phyloP scores from a whole-genome alignment of 257 asterid species.

The Przewalskia tangutica region DNA sequence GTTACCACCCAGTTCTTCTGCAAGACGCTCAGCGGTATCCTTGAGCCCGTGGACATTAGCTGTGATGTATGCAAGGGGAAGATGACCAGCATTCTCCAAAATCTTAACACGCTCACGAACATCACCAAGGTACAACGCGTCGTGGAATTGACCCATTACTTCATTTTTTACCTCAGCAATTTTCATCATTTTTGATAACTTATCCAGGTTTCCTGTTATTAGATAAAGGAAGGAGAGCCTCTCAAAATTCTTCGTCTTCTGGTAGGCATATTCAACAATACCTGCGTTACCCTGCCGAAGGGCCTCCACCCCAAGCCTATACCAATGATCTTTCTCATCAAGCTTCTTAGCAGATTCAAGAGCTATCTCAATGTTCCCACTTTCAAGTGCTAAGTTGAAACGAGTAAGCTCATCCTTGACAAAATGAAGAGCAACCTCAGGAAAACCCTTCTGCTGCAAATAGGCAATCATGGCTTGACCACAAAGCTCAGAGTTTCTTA shows the following conservation, averaged over 20 bases:
- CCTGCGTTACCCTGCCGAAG: conserved; percentile 97
- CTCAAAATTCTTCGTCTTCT: conserved; percentile 83
- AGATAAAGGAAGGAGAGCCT: conserved; percentile 82
- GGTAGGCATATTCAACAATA: conserved; percentile 94
- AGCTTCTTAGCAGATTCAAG: conserved; percentile 82
- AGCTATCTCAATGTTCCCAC: conserved; percentile 93
- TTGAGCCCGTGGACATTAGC: conserved; percentile 65
- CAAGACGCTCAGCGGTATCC: conserved; percentile 54
- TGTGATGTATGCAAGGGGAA: conserved; percentile 72
- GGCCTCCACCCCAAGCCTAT: conserved; percentile 91
- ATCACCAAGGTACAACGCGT: conserved; percentile 85
- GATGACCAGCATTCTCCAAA: conserved; percentile 65
- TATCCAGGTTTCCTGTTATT: conserved; percentile 74
- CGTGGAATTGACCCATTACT: conserved; percentile 92
- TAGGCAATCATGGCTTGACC: conserved; percentile 99
- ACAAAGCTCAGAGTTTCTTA: conserved; percentile 82
- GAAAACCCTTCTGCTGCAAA: conserved; percentile 98
- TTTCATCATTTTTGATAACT: conserved; percentile 86
- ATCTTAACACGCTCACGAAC: conserved; percentile 75
- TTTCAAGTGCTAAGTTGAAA: conserved; percentile 85
- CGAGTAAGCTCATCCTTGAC: conserved; percentile 92
- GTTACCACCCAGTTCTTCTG: conserved; percentile 55
- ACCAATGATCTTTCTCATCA: conserved; percentile 91
- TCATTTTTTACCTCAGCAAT: conserved; percentile 86
- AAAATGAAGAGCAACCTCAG: conserved; percentile 93